phyloP scores from a whole-genome alignment of 306 rosid genomes.

The Datisca glomerata region DNA sequence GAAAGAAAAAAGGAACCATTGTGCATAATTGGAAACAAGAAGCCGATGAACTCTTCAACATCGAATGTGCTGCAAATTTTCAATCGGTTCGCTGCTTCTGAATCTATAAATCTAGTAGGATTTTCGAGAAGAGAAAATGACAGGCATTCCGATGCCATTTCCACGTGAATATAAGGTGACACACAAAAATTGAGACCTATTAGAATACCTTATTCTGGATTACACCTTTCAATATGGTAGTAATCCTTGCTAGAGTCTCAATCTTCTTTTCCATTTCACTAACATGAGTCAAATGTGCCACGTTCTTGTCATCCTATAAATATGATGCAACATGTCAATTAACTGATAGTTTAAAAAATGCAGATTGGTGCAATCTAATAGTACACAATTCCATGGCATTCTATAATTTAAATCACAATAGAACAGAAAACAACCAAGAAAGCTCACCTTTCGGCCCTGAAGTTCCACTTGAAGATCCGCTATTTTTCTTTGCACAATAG shows the following conservation, averaged over 20 bases:
- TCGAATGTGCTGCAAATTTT: too few species aligned
- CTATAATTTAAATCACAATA: too few species aligned
- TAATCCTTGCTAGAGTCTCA: constrained; percentile 70
- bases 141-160: too few species aligned
- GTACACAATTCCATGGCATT: too few species aligned
- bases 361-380: not conserved
- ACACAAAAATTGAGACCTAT: constrained; percentile 4
- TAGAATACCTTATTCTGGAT: constrained; percentile 83
- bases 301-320: constrained; percentile 82
- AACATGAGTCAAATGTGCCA: constrained; percentile 85
- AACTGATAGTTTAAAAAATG: not conserved
- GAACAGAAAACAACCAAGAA: not conserved
- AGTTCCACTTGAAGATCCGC: constrained; percentile 96
- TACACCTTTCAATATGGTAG: constrained; percentile 80
- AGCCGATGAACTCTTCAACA: too few species aligned
- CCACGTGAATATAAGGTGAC: too few species aligned
- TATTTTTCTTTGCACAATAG: constrained; percentile 77
- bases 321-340: constrained; percentile 12
- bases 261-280: constrained; percentile 95
- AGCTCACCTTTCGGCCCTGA: constrained; percentile 83
- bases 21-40: too few species aligned
- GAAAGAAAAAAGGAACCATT: too few species aligned
- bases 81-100: too few species aligned
- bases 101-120: too few species aligned
- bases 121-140: too few species aligned